A percentile compares a stretch with the other conserved stretches of the same genome.
These are phyloP conservation scores for Rugonectria rugulosa DNA, from an alignment of 2,329 filamentous ascomycete species.

Conservation along the genomic window DNA sequence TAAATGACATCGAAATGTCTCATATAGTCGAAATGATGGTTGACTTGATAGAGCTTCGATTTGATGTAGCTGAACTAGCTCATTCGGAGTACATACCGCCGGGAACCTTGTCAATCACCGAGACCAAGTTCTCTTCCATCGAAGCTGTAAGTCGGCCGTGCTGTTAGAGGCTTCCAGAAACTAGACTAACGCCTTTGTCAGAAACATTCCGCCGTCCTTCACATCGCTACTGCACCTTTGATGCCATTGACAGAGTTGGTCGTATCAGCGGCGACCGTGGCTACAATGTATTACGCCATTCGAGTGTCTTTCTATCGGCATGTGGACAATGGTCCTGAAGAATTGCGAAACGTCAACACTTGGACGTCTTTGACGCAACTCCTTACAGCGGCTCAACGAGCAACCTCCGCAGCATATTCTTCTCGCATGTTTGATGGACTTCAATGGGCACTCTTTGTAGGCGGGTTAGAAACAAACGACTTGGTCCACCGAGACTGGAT, in stretches of 20 bases:
- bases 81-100: not conserved
- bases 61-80: not conserved
- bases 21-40: constrained; percentile 5
- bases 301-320: not conserved
- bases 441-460: constrained; percentile 8
- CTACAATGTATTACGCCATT: not conserved
- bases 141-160: not conserved
- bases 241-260: not conserved
- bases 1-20: not conserved
- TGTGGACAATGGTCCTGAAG: not conserved
- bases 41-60: not conserved
- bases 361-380: not conserved
- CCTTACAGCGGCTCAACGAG: not conserved
- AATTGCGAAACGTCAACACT: not conserved
- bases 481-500: not conserved
- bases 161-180: not conserved
- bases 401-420: not conserved
- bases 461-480: not conserved
- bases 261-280: not conserved
- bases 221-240: not conserved
- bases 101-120: not conserved
- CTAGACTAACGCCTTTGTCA: too few relatives aligned
- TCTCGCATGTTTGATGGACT: not conserved
- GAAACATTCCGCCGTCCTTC: not conserved
- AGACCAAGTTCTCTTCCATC: not conserved